Evolutionary conservation across 768 basidiomycete species (phyloP), one percentile per base, ranked within the genome.

Genomic region (Leccinum sublutescens): DNA sequence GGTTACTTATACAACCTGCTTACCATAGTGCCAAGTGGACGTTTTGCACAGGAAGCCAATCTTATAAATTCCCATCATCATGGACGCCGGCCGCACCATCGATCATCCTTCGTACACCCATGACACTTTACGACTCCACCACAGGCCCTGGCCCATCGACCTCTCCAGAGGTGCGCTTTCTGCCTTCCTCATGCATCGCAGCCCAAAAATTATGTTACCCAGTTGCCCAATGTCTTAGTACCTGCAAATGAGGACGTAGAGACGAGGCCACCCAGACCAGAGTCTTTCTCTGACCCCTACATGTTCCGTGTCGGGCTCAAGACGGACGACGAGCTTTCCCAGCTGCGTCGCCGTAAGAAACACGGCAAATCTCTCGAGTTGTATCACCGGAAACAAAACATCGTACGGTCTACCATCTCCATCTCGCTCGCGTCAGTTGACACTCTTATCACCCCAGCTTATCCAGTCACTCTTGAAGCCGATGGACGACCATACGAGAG

Each of bases 401-500:
- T 84, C 62, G 91, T 89, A 52, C 38, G 82, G 29, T 29, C 34
- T 17, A 50, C 19, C 67, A 38, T 1, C 17, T 64, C 40, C 36
- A n/a, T 52, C 47, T 60, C 5, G 27, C 17, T 15, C 8, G 12
- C 15, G 49, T 17, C 23, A 11, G 19, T 50, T 50, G 9, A 50
- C 25, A 15, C 17, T 11, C 40, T 55, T 47, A 27, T 63, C 52
- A 19, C 61, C n/a, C 48, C 66, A 96, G 90, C 87, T 95, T 59
- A 96, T 98, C 62, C 70, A 76, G 17, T 82, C 85, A 17, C 75
- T 98, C 61, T 81, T 98, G 33, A 97, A 95, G 74, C 84, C 94
- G 1, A 89, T 98, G 84, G 90, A 93, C 34, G 86, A 88, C 27
- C 91, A 95, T 67, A 93, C 92, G 1, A 82, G 85, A 54, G 92